Base-by-base conservation (phyloP, 2,329 filamentous ascomycete species). In the Corinectria fuckeliana region DNA sequence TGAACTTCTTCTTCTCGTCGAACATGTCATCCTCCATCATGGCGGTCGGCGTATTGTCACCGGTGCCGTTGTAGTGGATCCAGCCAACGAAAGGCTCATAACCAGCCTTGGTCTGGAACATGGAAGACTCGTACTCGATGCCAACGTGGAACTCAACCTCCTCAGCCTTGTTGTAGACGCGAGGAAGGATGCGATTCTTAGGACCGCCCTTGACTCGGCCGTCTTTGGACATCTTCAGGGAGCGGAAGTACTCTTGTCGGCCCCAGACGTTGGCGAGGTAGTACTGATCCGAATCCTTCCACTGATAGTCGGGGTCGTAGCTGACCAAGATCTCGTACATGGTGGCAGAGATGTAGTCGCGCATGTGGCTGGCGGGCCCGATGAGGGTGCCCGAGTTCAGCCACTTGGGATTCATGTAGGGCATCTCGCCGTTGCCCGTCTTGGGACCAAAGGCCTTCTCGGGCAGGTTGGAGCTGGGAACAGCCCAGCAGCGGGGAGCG, bases 321-420 rank as follows among this genome's bases (percentile, higher is more conserved):
- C 74, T 76, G 13, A 70, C 68, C 25, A 71, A 58, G 39, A 80
- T 70, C 52, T 74, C 70, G 6, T 64, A 61, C 60, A 74, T 60
- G 16, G 68, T 67, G 20, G 66, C 72, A 5, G 63, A 51, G n/a
- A 75, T 51, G 14, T 71, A 65, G 18, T 56, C 60, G 32, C 63
- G 66, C 55, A 75, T 20, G 38, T 75, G 68, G 20, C 64, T 68
- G 25, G 76, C 65, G 2, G 78, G 77, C 1, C 76, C 79, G 50
- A 81, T 78, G 34, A 80, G 71, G 30, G 78, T 80, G 7, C 79
- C 79, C 4, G 78, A 80, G 68, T 81, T 81, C 38, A 81, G 69
- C 76, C 77, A 80, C 20, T 74, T 73, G 6, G 78, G 76, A 28
- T 75, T 72, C 18, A 71, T 69, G 30, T 66, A 69, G 18, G 59